phyloP scores from a whole-genome alignment of 352 stramenopile genomes.

The Pythium utonaiense region DNA sequence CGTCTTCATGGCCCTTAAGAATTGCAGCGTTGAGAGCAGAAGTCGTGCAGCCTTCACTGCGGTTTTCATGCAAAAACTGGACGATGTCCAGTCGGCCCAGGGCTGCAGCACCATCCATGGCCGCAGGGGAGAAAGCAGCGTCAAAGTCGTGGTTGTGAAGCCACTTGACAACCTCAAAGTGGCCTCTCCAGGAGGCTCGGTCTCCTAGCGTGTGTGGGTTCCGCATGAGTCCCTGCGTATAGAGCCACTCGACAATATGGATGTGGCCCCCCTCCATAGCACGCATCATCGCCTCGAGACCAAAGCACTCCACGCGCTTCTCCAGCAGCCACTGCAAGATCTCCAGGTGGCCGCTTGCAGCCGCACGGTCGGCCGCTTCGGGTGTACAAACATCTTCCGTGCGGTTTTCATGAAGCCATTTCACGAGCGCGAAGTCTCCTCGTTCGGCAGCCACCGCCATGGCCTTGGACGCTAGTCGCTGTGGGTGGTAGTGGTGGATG shows the following conservation, averaged over 20 bases:
- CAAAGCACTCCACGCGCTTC: slow-evolving; percentile 19
- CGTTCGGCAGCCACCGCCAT: slow-evolving; percentile 16
- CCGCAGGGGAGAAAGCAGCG: slow-evolving; percentile 14
- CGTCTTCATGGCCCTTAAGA: slow-evolving; percentile 20
- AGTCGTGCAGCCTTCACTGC: slow-evolving; percentile 25
- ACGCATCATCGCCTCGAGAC: slow-evolving; percentile 19
- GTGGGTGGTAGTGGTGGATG: slow-evolving; percentile 20
- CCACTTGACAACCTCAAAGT: slow-evolving; percentile 28
- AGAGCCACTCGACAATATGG: slow-evolving; percentile 20
- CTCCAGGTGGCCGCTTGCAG: slow-evolving; percentile 21
- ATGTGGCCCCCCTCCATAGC: slow-evolving; percentile 23
- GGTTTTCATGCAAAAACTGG: slow-evolving; percentile 22
- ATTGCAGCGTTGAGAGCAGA: slow-evolving; percentile 18
- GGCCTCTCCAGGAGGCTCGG: slow-evolving; percentile 17
- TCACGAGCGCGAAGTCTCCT: slow-evolving; percentile 22
- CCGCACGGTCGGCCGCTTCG: slow-evolving; percentile 22
- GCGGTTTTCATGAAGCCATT: slow-evolving; percentile 25
- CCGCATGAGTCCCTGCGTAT: slow-evolving; percentile 12
- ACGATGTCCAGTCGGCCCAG: slow-evolving; percentile 22
- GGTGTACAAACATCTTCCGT: slow-evolving; percentile 21
- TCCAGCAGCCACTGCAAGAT: slow-evolving; percentile 24
- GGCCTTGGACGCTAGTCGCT: slow-evolving; percentile 13
- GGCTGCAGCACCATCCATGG: slow-evolving; percentile 23
- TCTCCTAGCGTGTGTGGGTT: slow-evolving; percentile 15
- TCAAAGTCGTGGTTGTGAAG: slow-evolving; percentile 20